These are phyloP conservation scores for Agastache rugosa DNA, from an alignment of 257 asterid species.

Conservation along the genomic window DNA sequence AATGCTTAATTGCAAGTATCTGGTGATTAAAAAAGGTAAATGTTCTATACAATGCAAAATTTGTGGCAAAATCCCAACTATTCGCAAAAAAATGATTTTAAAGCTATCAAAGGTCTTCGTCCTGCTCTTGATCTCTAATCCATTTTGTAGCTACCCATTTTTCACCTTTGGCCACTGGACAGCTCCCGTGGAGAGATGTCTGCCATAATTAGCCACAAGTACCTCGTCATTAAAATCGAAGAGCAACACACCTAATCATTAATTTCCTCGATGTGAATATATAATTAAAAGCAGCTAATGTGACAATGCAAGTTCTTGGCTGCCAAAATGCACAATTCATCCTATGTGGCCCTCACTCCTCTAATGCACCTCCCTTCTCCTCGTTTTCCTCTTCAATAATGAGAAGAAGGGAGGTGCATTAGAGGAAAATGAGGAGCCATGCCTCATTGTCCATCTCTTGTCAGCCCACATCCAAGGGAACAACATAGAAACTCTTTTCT, in stretches of 20 bases:
- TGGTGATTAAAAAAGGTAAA: background rate
- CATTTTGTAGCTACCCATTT: conserved; percentile 99
- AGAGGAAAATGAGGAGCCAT: too few species aligned
- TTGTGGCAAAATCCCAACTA: conserved; percentile 7
- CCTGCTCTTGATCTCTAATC: conserved; percentile 77
- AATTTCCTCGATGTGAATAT: background rate
- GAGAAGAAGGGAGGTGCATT: background rate
- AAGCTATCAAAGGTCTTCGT: conserved; percentile 38
- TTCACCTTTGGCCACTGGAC: conserved; percentile 86
- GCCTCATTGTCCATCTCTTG: background rate
- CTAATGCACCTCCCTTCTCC: conserved; percentile 1
- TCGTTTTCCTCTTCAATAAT: background rate
- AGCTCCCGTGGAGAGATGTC: conserved; percentile 95
- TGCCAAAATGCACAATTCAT: background rate
- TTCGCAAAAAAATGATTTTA: conserved; percentile 31
- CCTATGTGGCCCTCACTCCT: background rate
- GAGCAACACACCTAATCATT: background rate
- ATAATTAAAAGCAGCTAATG: background rate
- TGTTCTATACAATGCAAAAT: conserved; percentile 44
- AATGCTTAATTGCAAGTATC: background rate
- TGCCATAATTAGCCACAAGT: conserved; percentile 40
- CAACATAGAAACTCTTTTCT: background rate
- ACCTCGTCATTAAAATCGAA: background rate
- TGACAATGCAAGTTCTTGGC: background rate
- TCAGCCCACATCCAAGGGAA: background rate